Base-by-base conservation (phyloP, 306 rosid species). In the Sechiopsis laciniata region DNA sequence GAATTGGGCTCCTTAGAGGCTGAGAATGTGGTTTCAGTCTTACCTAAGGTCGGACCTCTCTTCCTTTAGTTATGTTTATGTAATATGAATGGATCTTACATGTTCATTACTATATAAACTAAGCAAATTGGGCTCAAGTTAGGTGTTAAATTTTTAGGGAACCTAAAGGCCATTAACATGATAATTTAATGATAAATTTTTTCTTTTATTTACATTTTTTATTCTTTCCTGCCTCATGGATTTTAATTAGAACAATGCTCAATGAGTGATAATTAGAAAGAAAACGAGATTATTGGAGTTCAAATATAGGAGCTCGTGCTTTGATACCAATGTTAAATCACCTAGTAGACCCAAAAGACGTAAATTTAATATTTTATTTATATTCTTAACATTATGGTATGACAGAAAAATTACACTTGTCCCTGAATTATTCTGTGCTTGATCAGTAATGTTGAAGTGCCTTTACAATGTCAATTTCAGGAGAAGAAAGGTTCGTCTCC, bases 401-500 rank as follows among this genome's bases (percentile, higher is more conserved):
- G 64, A 5, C 26, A 37, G 17, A 20, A 65, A 40, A 19, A 42
- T 42, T 14, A 48, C 15, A 45, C 40, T 46, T 67, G 40, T 21
- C 55, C 71, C 4, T 9, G 40, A 13, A 68, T 21, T n/a, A 48
- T 46, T 67, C 37, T 7, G 46, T 45, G 20, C 35, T 67, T 67
- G 17, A 45, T 68, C 57, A 48, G 13, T 20, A 68, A 68, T 48
- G 32, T 68, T 6, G 42, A 71, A 35, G 19, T 54, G 32, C 32
- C 58, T 29, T 78, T 61, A 9, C 77, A 59, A 74, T 53, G 75
- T 63, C 72, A 69, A 74, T 85, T 85, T 84, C 77, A 88, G 98
- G 97, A 88, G 87, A 93, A 87, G 81, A 93, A 86, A 71, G 88
- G 90, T 48, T 82, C 85, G 45, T 19, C 90, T 52, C 88, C 97